Conservation (phyloP, 352 stramenopile species). For the Phytopythium litorale region DNA sequence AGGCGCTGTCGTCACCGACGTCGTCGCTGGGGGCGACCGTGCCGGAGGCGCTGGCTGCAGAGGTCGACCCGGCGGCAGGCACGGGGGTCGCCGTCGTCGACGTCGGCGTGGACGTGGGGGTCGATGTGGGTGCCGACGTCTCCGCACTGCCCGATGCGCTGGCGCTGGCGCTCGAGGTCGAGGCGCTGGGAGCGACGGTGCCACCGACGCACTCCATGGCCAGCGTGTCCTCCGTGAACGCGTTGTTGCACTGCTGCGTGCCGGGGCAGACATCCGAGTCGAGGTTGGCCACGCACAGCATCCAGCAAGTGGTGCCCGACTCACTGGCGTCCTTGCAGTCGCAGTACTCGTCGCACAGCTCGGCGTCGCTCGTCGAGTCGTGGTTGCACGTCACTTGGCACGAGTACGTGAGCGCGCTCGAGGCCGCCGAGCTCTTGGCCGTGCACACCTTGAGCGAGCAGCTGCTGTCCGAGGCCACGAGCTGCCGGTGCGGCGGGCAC, state of each 20-base stretch:
- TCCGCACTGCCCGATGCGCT: neutral
- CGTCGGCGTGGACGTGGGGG: neutral
- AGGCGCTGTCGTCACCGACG: constrained; percentile 1
- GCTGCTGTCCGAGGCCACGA: constrained; percentile 43
- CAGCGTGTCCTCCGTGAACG: constrained; percentile 23
- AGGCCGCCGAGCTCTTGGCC: constrained; percentile 25
- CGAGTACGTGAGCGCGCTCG: constrained; percentile 28
- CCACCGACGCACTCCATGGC: constrained; percentile 40
- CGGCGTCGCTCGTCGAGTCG: constrained; percentile 26
- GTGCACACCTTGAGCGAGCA: constrained; percentile 41
- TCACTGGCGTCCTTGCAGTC: constrained; percentile 29
- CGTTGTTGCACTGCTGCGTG: constrained; percentile 45
- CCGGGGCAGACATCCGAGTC: constrained; percentile 34
- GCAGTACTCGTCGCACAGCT: constrained; percentile 36
- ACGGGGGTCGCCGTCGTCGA: neutral
- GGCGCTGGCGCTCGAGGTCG: constrained; percentile 1
- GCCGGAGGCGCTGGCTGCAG: neutral
- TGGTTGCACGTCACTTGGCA: constrained; percentile 64
- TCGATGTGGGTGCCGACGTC: neutral
- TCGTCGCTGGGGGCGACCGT: neutral
- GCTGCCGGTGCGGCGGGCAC: constrained; percentile 37
- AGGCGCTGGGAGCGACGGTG: constrained; percentile 17
- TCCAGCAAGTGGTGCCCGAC: constrained; percentile 42
- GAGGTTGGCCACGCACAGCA: constrained; percentile 55
- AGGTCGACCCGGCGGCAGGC: neutral